These are phyloP conservation scores for Nicotiana undulata DNA, from an alignment of 257 asterid species.

Conservation along the genomic window DNA sequence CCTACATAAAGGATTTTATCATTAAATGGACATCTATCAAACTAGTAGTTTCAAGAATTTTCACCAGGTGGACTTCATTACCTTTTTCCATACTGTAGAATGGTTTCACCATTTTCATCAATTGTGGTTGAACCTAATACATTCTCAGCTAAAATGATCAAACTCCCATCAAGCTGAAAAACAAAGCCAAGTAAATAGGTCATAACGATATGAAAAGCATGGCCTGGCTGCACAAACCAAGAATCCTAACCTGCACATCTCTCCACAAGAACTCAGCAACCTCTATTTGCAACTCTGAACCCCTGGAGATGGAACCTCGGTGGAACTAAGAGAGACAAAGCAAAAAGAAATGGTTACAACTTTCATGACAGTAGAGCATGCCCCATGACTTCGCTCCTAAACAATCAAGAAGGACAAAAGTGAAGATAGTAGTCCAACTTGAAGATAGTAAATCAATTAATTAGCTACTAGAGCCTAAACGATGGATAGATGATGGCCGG, in stretches of 20 bases:
- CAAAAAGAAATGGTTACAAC: conserved; percentile 13
- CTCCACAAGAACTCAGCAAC: conserved; percentile 90
- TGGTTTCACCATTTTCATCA: conserved; percentile 51
- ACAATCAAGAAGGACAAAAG: neutral
- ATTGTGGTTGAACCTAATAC: conserved; percentile 51
- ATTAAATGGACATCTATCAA: conserved; percentile 9
- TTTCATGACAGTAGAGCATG: neutral
- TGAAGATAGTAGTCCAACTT: neutral
- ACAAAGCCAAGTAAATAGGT: conserved; percentile 23
- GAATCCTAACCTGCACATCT: conserved; percentile 68
- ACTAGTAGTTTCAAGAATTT: conserved; percentile 7
- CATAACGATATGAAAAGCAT: conserved; percentile 10
- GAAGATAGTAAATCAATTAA: neutral
- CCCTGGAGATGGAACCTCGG: conserved; percentile 79
- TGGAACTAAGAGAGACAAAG: conserved; percentile 47
- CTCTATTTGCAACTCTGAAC: conserved; percentile 91
- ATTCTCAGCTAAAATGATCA: conserved; percentile 73
- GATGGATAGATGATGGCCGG: neutral
- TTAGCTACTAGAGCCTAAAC: neutral
- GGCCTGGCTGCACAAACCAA: neutral
- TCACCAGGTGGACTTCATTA: conserved; percentile 18
- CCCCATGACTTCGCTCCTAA: neutral
- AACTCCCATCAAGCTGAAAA: conserved; percentile 90
- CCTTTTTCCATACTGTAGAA: conserved; percentile 83
- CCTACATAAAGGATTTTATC: conserved; percentile 32